phyloP scores from a whole-genome alignment of 352 stramenopile species.

The Globisporangium canariense region DNA sequence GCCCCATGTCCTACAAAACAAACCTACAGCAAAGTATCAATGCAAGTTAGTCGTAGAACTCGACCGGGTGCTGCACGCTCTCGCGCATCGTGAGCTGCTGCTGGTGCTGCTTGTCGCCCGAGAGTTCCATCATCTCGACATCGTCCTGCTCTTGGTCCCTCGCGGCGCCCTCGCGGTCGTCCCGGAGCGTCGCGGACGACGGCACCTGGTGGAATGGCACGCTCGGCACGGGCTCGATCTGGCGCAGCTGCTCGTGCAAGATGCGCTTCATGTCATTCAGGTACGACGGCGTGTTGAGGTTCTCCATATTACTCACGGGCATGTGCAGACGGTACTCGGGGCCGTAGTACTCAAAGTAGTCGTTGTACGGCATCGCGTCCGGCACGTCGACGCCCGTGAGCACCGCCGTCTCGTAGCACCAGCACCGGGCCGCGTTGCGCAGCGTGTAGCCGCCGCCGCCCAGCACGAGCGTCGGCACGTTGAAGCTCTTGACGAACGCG shows the following conservation, averaged over 20 bases:
- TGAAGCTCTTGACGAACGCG: conserved; percentile 95
- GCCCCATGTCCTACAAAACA: too few species aligned
- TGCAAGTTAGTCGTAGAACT: conserved; percentile 84
- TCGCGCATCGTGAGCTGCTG: conserved; percentile 53
- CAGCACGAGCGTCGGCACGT: conserved; percentile 95
- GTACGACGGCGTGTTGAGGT: conserved; percentile 94
- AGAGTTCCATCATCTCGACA: conserved; percentile 63
- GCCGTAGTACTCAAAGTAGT: conserved; percentile 99
- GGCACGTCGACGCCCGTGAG: conserved; percentile 89
- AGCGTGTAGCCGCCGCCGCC: conserved; percentile 98
- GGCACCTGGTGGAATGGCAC: conserved; percentile 94
- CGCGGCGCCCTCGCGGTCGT: conserved; percentile 44
- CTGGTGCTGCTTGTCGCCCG: conserved; percentile 52
- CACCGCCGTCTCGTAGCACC: conserved; percentile 96
- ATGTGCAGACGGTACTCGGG: conserved; percentile 98
- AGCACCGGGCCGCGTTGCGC: conserved; percentile 93
- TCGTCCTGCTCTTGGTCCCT: conserved; percentile 64
- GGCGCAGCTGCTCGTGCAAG: conserved; percentile 94
- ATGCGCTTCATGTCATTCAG: conserved; percentile 86
- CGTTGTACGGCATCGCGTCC: conserved; percentile 98
- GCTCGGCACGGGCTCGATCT: conserved; percentile 94
- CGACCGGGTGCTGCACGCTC: conserved; percentile 47
- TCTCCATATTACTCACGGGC: conserved; percentile 95
- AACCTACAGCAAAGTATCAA: too few species aligned
- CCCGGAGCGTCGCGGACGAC: conserved; percentile 29